Base-by-base conservation (phyloP, 805 yeast species). In the Saturnispora hagleri region DNA sequence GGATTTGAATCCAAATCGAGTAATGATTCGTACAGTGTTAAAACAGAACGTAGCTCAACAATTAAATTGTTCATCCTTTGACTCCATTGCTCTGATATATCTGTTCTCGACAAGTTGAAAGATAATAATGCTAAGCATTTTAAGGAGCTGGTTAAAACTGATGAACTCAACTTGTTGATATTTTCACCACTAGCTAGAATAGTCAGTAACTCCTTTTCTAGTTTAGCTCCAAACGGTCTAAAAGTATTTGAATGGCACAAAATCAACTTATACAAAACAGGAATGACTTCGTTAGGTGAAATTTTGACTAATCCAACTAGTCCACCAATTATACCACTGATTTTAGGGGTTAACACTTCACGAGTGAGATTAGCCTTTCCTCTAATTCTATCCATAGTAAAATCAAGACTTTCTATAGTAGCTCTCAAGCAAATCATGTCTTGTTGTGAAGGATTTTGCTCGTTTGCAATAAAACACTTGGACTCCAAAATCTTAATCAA, bases 321-420 rank as follows among this genome's bases (percentile, higher is more conserved):
- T 5, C 75, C 64, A 17, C 76, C 66, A 53, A 88, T 77, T 43
- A 85, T 78, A 2, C 73, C 72, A 9, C 86, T 80, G 52, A 91
- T 70, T 58, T 82, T 82, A 7, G 97, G 95, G 2, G 95, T 86
- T 52, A 89, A 74, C 8, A 85, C 71, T 62, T 89, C 96, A 63
- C 97, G 77, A 3, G 91, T 83, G 42, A 91, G 73, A 1, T 89
- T 82, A 1, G 95, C 88, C 62, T 89, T 89, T 2, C 89, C 91
- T 62, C 86, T 79, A 52, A 84, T 81, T 46, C 74, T 69, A 45
- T 69, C 66, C 51, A 77, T 71, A 2, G 76, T 60, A 51, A 61
- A 62, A 42, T 72, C 67, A 47, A 77, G 58, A 41, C 77, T 65
- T 40, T 74, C 75, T 34, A 74, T 64, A 51, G 56, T 70, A 62